Evolutionary conservation across 2,329 filamentous ascomycete species (phyloP), one percentile per base, ranked within the genome.

Genomic region (Fusarium devonianum): DNA sequence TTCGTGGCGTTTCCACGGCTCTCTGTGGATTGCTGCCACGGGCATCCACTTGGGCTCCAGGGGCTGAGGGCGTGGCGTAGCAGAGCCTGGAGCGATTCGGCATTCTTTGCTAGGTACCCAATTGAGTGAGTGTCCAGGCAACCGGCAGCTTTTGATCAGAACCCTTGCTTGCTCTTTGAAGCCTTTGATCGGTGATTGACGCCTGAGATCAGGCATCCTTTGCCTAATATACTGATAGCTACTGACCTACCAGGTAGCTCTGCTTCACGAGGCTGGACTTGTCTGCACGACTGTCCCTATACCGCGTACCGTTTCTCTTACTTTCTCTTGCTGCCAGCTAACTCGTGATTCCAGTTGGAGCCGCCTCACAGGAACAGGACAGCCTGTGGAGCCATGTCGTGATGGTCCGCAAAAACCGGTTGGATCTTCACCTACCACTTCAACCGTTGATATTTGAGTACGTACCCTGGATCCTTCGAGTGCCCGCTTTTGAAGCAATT

Each of bases 1-100:
- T 63, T 63, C 60, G 51, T 58, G 58, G 55, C 48, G 53, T 57
- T 64, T 64, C 62, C 62, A 64, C 43, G 51, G 35, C 44, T 19
- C 49, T 64, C 62, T 59, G 54, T 41, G 42, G 49, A 29, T 43
- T 46, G 42, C 40, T 47, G 26, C 28, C 23, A 18, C 30, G 17
- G n/a, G 50, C 46, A 53, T 47, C 58, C 58, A 61, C 58, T 57
- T 49, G 37, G 47, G 56, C 56, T 53, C 55, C 33, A 41, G 32
- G n/a, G 55, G 49, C 50, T 58, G 51, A 56, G 32, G n/a, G 56
- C 37, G 47, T 53, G 56, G 56, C 56, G 56, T 57, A 32, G 35
- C 34, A 22, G n/a, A 48, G 39, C 33, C 26, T 30, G 25, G 28
- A 13, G 13, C 26, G 18, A 40, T 25, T 56, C 29, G 18, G 34